These are phyloP conservation scores for Schoenoplectus triqueter DNA, from an alignment of 202 grass and related monocot genomes.

Conservation along the genomic window DNA sequence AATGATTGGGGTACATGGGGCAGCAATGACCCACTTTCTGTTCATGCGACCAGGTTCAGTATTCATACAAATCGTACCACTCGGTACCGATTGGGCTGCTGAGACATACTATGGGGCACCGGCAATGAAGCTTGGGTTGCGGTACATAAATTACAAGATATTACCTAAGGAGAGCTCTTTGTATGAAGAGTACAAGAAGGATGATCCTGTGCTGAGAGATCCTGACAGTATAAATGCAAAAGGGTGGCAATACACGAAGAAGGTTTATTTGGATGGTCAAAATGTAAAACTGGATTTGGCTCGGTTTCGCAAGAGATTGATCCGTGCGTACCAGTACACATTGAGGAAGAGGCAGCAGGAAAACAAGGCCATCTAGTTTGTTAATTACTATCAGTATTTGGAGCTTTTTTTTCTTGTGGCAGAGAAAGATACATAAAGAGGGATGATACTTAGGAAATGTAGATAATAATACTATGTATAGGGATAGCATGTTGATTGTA, in stretches of 20 bases:
- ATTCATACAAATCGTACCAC: constrained; percentile 90
- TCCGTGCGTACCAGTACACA: constrained; percentile 44
- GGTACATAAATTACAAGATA: constrained; percentile 83
- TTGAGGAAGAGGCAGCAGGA: constrained; percentile 33
- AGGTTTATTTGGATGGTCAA: constrained; percentile 82
- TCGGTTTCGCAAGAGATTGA: constrained; percentile 59
- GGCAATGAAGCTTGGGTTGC: constrained; percentile 52
- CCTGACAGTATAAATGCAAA: constrained; percentile 52
- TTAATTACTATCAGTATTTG: constrained; percentile 23
- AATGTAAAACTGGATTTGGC: constrained; percentile 64
- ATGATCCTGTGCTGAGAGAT: constrained; percentile 68
- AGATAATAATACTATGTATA: constrained; percentile 39
- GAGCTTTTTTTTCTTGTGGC: constrained; percentile 4
- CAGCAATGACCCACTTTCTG: constrained; percentile 89
- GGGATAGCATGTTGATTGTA: constrained; percentile 40
- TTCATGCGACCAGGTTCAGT: constrained; percentile 80
- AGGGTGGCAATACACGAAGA: constrained; percentile 89
- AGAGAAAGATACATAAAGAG: constrained; percentile 27
- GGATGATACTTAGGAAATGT: constrained; percentile 21
- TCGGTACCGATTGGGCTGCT: constrained; percentile 81
- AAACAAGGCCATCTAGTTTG: constrained; percentile 21
- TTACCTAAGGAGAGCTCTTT: constrained; percentile 76
- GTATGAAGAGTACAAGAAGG: constrained; percentile 55
- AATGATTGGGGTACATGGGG: constrained; percentile 90
- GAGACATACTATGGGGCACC: constrained; percentile 81